phyloP scores from a whole-genome alignment of 1,139 yeast species.

The Taphrina betulina region DNA sequence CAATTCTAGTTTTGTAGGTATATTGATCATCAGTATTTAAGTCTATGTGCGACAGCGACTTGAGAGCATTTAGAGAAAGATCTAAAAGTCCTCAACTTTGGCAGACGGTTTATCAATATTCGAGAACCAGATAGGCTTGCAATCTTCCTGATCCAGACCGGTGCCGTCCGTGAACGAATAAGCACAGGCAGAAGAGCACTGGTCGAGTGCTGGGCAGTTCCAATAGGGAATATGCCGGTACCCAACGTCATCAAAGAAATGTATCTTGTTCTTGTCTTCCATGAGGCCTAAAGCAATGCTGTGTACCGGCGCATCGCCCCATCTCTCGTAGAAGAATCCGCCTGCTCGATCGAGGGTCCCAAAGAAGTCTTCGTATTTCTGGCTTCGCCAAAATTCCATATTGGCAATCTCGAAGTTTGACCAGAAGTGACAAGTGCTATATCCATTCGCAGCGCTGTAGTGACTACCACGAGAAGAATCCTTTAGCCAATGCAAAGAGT shows the following conservation, averaged over 20 bases:
- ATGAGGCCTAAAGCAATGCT: slow-evolving; percentile 40
- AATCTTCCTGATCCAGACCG: slow-evolving; percentile 31
- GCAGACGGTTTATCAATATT: slow-evolving; percentile 17
- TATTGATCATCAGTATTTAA: too few relatives aligned
- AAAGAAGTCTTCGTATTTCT: slow-evolving; percentile 67
- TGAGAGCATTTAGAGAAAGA: too few relatives aligned
- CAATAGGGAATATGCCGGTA: slow-evolving; percentile 32
- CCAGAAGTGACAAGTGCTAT: slow-evolving; percentile 71
- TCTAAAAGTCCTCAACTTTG: neutral
- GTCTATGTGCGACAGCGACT: too few relatives aligned
- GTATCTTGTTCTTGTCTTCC: slow-evolving; percentile 23
- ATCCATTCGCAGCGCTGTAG: slow-evolving; percentile 46
- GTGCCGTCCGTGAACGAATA: slow-evolving; percentile 28
- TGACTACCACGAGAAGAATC: slow-evolving; percentile 57
- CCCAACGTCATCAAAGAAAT: slow-evolving; percentile 49
- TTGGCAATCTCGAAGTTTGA: slow-evolving; percentile 69
- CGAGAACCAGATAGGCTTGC: slow-evolving; percentile 29
- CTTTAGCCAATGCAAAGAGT: slow-evolving; percentile 71
- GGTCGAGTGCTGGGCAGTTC: slow-evolving; percentile 21
- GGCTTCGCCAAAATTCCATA: slow-evolving; percentile 69
- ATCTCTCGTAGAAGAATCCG: slow-evolving; percentile 85
- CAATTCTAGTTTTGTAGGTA: too few relatives aligned
- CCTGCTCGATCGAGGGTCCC: slow-evolving; percentile 73
- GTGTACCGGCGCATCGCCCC: slow-evolving; percentile 94
- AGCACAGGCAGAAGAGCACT: slow-evolving; percentile 19